Evolutionary conservation across 768 basidiomycete species (phyloP).

Genomic region (Amanita exitialis): DNA sequence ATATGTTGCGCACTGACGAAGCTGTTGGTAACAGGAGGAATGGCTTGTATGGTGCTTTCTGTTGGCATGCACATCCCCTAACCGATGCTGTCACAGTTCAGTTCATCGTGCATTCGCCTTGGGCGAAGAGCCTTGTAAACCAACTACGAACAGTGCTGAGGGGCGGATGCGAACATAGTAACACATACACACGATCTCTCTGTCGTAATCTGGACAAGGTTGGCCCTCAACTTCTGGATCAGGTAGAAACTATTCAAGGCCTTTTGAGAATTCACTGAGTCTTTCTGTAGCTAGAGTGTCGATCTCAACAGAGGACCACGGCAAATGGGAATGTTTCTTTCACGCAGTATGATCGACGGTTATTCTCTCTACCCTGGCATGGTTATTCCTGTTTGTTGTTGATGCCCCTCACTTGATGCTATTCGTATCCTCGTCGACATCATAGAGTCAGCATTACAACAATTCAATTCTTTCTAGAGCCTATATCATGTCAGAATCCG

Average conservation of each 20-base stretch:
- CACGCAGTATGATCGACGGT: not conserved
- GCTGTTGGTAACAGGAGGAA: conserved; percentile 20
- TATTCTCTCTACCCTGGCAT: not conserved
- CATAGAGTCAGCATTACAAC: not conserved
- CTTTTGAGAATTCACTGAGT: not conserved
- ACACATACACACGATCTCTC: not conserved
- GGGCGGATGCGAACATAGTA: not conserved
- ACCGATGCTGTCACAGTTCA: conserved; percentile 10
- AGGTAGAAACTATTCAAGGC: not conserved
- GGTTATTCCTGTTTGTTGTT: not conserved
- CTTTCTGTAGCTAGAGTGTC: not conserved
- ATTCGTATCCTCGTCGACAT: not conserved
- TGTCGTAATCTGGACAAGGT: not conserved
- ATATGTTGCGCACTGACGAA: conserved; percentile 39
- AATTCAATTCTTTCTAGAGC: not conserved
- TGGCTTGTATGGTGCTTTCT: conserved; percentile 15
- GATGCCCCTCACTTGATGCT: not conserved
- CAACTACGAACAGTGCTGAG: conserved; percentile 23
- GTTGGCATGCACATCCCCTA: not conserved
- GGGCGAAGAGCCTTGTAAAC: conserved; percentile 35
- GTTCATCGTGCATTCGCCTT: conserved; percentile 32
- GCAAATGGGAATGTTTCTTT: not conserved
- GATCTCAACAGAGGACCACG: not conserved
- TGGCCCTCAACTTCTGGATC: not conserved
- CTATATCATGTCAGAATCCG: not conserved